Evolutionary conservation across 352 stramenopile species (phyloP).

Genomic region (Globisporangium uncinulatum): DNA sequence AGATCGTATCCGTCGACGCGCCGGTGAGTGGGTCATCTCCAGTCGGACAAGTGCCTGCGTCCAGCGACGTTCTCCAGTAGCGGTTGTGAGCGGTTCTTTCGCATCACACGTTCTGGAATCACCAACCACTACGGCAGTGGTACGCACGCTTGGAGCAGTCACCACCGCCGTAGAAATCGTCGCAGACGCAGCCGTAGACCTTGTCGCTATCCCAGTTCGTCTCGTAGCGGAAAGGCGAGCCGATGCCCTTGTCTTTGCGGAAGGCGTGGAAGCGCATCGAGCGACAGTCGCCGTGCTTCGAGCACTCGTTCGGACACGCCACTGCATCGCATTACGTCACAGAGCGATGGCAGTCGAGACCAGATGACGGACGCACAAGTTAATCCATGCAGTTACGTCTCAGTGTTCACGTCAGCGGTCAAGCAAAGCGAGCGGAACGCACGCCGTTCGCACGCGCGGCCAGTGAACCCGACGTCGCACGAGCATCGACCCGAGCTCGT

Average conservation of each 20-base stretch:
- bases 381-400: not conserved
- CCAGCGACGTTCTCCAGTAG: not conserved
- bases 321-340: constrained; percentile 23
- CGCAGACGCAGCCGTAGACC: constrained; percentile 87
- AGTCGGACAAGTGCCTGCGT: constrained; percentile 36
- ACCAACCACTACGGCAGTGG: not conserved
- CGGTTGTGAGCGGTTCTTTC: not conserved
- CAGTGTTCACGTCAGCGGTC: not conserved
- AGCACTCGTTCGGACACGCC: constrained; percentile 59
- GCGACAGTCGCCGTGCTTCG: constrained; percentile 59
- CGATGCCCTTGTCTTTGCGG: constrained; percentile 55
- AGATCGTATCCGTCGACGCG: constrained; percentile 45
- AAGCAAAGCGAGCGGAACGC: constrained; percentile 10
- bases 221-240: constrained; percentile 39
- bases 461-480: constrained; percentile 76
- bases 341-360: not conserved
- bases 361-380: not conserved
- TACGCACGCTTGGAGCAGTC: constrained; percentile 76
- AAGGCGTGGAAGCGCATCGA: constrained; percentile 59
- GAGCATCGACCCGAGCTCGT: constrained; percentile 47
- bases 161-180: constrained; percentile 73
- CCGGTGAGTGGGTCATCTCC: constrained; percentile 76
- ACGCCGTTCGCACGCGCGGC: constrained; percentile 74
- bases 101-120: not conserved
- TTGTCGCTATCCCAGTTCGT: constrained; percentile 83